Evolutionary conservation across 2,329 filamentous ascomycete genomes (phyloP), one percentile per base, ranked within the genome.

Genomic region (Clonostachys rosea): DNA sequence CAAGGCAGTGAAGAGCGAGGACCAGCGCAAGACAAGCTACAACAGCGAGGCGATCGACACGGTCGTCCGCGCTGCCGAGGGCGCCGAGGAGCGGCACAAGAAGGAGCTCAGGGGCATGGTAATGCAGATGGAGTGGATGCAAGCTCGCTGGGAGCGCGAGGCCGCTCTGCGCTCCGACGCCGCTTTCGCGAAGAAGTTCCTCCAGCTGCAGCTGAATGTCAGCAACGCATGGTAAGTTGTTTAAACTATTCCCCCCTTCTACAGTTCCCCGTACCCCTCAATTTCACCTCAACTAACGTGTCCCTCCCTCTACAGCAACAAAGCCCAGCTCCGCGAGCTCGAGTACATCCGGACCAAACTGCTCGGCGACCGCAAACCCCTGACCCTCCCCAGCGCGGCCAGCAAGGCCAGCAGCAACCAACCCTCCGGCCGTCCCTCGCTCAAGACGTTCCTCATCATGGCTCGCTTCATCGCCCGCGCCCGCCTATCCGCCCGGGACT

Each of bases 41-140:
- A 68, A 73, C 30, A 73, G 79, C 40, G 63, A 72, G 47, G 74
- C 83, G 43, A 75, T 81, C 43, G 77, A 82, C 55, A 76, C 76
- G n/a, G 72, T 81, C 14, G 75, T 81, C 50, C 74, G 77, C 4
- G 77, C 76, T 1, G 75, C 77, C 34, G 74, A 80, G 56, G 73
- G 78, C 44, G 83, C 86, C 42, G 83, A 90, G 58, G 81, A 81
- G 54, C 74, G 79, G 41, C 89, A 94, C 63, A 73, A 76, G 57
- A 84, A 84, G 64, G 89, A 95, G 68, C 72, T 96, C 46, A 82
- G 84, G 55, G 92, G 92, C 16, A 76, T 97, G 61, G 81, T 83
- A 46, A 87, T 94, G 69, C 91, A 97, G 68, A 92, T 97, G 63
- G 81, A 91, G 59, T 97, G 89, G 83, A 82, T 97, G 64, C 83